Evolutionary conservation across 345 rosid species (phyloP), one percentile per base, ranked within the genome.

Genomic region (Camelina laxa): DNA sequence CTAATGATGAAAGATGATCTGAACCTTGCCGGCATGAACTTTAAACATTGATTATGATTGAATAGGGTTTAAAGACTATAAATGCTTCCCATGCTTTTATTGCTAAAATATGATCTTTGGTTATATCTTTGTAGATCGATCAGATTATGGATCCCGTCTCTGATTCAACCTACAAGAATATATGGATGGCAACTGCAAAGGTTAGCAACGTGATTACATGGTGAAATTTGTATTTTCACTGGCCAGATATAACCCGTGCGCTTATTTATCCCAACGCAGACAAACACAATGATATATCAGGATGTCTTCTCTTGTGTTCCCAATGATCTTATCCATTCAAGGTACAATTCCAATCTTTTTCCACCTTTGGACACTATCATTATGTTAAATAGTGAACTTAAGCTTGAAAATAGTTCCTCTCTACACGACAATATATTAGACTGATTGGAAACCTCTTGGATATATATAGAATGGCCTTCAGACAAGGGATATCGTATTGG

Each of bases 221-320:
- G 7, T 14, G 15, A 44, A 6, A 5, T 6, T 16, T 53, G 17
- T 59, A 5, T 21, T 60, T 57, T 58, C 57, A 47, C 14, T 50
- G 57, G 24, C n/a, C 59, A 11, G 39, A 11, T 62, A 68, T 67
- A 73, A 78, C 47, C 49, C 5, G 3, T 33, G 51, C 57, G 57
- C 17, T 61, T 45, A 7, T 68, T 6, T 24, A 39, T 72, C 36
- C 45, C 54, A 57, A 69, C 76, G 67, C 98, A 95, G 99, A 86
- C 77, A 31, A 95, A 95, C 70, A 88, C 99, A 1, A 80, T 85
- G 33, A 84, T 92, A 73, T 95, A 90, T 80, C 98, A 92, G 76
- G 99, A 90, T 31, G 92, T 92, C 55, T 95, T 95, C 78, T 82
- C 98, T 70, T 92, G 98, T 73, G 82, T 90, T 47, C 99, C 99